Evolutionary conservation across 495 filamentous ascomycete genomes (phyloP), one percentile per base, ranked within the genome.

Genomic region (Recurvomyces mirabilis): DNA sequence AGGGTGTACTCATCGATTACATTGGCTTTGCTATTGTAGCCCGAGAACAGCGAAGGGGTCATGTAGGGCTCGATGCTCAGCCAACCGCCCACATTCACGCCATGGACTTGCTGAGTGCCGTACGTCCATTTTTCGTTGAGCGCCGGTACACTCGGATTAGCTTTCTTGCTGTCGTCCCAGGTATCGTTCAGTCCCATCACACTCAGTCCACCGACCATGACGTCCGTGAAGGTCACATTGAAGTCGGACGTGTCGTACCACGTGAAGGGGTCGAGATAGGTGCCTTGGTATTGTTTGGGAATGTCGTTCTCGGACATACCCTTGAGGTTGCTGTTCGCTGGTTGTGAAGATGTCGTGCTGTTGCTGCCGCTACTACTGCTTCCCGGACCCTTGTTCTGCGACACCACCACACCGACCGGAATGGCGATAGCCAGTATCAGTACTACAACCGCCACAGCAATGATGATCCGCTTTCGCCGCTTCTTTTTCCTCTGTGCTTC

Each of bases 31-130:
- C 63, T 53, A 38, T 73, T 68, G 64, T 84, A 94, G 6, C 50
- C 49, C 1, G 78, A 62, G 58, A 99, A 99, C 22, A 95, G 69
- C 1, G 87, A 94, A 0, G 93, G 93, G 13, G 81, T 87, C 56
- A 99, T 95, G 55, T 93, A 94, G 0, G 93, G 93, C 51, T 99
- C 93, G 6, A 99, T 66, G 0, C 80, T 82, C 2, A 99, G 72
- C 93, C 91, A 99, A 21, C 93, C 93, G 26, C 93, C 91, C 3
- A 96, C 53, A 59, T 95, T 99, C 18, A 96, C 82, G 1, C 93
- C 93, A 1, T 88, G 75, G 20, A 91, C 85, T 4, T 87, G 87
- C 36, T 65, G 74, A 2, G 72, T 74, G 1, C 82, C 75, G 57
- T 96, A 99, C n/a, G 76, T 66, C 38, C 79, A 87, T 5, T 62